Evolutionary conservation across 371 early-diverging fungal genomes (phyloP).

Genomic region (Batrachochytrium dendrobatidis): DNA sequence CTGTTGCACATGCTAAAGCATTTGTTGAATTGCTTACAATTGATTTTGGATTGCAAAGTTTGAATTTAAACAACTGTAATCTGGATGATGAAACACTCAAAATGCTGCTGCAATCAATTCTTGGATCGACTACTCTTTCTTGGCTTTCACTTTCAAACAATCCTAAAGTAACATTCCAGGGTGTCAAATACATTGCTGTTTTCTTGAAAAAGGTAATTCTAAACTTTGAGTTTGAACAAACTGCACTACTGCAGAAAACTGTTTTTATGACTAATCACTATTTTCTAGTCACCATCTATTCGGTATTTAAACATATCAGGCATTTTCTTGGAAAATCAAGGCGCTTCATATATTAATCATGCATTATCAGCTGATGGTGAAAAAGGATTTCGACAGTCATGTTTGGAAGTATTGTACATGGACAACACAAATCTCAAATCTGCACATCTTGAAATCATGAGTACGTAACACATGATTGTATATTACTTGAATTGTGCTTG

Average conservation of each 20-base stretch:
- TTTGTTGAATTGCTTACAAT: constrained; percentile 46
- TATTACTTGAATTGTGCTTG: too few species aligned
- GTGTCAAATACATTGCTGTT: constrained; percentile 59
- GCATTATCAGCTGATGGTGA: constrained; percentile 36
- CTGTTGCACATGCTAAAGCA: not conserved
- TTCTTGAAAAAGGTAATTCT: constrained; percentile 62
- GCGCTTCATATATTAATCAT: constrained; percentile 46
- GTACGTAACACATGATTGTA: too few species aligned
- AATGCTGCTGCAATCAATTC: constrained; percentile 50
- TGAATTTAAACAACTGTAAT: constrained; percentile 50
- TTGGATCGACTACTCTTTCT: constrained; percentile 44
- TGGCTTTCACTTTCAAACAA: constrained; percentile 51
- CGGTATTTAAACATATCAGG: constrained; percentile 41
- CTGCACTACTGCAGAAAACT: too few species aligned
- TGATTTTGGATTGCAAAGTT: constrained; percentile 47
- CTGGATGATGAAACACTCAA: constrained; percentile 66
- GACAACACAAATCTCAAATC: constrained; percentile 19
- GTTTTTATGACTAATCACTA: too few species aligned
- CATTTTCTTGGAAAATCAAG: constrained; percentile 46
- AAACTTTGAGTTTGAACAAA: too few species aligned
- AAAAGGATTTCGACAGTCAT: constrained; percentile 19
- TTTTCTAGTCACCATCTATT: not conserved
- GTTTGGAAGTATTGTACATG: constrained; percentile 45
- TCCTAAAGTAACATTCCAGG: constrained; percentile 43
- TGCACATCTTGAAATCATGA: not conserved